Evolutionary conservation across 2,329 filamentous ascomycete genomes (phyloP).

Genomic region (Exophiala oligosperma): DNA sequence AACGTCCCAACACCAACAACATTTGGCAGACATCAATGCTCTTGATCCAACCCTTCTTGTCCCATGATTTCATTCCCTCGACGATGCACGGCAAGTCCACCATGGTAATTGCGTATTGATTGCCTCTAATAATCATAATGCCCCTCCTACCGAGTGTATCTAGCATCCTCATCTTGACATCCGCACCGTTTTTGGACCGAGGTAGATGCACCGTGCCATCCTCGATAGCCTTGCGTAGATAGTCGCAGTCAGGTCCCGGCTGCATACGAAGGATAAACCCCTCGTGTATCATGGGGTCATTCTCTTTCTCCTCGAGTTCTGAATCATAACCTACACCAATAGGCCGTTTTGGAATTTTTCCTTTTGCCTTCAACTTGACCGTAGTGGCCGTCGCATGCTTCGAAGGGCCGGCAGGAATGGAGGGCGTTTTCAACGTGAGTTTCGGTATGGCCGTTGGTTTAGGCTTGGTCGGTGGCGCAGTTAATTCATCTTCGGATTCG

Average conservation of each 20-base stretch:
- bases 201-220: conserved; percentile 74
- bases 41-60: conserved; percentile 84
- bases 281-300: conserved; percentile 84
- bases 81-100: conserved; percentile 85
- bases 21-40: conserved; percentile 87
- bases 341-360: conserved; percentile 60
- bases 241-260: conserved; percentile 82
- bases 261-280: conserved; percentile 87
- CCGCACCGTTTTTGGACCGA: conserved; percentile 65
- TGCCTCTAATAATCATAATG: conserved; percentile 67
- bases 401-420: conserved; percentile 1
- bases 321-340: conserved; percentile 93
- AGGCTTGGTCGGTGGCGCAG: conserved; percentile 11
- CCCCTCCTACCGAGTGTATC: conserved; percentile 68
- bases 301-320: conserved; percentile 86
- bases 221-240: conserved; percentile 72
- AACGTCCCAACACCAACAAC: conserved; percentile 72
- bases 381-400: conserved; percentile 48
- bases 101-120: conserved; percentile 73
- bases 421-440: conserved; percentile 39
- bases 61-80: conserved; percentile 92
- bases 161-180: conserved; percentile 79
- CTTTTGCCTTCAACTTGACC: conserved; percentile 47
- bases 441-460: conserved; percentile 30
- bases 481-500: conserved; percentile 14